Percentiles rank a stretch among this genome's conserved stretches.
Evolutionary conservation across 371 early-diverging fungal species (phyloP).

Genomic region (Apophysomyces ossiformis): DNA sequence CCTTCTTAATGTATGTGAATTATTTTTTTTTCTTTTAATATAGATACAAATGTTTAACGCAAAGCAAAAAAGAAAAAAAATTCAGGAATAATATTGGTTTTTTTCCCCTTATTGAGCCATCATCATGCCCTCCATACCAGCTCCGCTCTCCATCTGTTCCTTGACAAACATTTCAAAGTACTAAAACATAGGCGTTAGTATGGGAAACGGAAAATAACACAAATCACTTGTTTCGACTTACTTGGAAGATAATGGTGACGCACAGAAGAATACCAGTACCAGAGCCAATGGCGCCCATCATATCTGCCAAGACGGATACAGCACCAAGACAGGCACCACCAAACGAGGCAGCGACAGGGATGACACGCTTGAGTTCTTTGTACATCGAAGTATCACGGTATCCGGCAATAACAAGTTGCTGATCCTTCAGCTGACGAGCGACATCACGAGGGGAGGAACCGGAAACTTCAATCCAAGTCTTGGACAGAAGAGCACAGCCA

Average conservation of each 20-base stretch:
- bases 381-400: constrained; percentile 96
- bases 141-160: constrained; percentile 85
- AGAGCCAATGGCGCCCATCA: constrained; percentile 95
- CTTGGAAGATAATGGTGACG: constrained; percentile 99
- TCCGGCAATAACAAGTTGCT: constrained; percentile 97
- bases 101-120: constrained; percentile 24
- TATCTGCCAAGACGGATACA: constrained; percentile 94
- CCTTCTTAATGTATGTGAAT: not conserved
- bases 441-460: constrained; percentile 98
- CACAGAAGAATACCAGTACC: constrained; percentile 99
- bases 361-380: constrained; percentile 98
- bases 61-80: constrained; percentile 3
- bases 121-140: constrained; percentile 58
- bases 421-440: constrained; percentile 96
- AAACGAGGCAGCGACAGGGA: constrained; percentile 95
- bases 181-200: constrained; percentile 17
- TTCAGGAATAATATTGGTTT: not conserved
- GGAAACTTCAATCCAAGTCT: constrained; percentile 99
- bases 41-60: constrained; percentile 8
- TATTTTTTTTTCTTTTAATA: constrained; percentile 4
- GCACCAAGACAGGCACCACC: constrained; percentile 98
- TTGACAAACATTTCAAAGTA: constrained; percentile 99
- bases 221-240: constrained; percentile 35
- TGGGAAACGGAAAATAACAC: constrained; percentile 6
- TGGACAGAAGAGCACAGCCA: constrained; percentile 96